These are phyloP conservation scores for Lactarius sp. DNA, from an alignment of 768 basidiomycete genomes.

Conservation along the genomic window DNA sequence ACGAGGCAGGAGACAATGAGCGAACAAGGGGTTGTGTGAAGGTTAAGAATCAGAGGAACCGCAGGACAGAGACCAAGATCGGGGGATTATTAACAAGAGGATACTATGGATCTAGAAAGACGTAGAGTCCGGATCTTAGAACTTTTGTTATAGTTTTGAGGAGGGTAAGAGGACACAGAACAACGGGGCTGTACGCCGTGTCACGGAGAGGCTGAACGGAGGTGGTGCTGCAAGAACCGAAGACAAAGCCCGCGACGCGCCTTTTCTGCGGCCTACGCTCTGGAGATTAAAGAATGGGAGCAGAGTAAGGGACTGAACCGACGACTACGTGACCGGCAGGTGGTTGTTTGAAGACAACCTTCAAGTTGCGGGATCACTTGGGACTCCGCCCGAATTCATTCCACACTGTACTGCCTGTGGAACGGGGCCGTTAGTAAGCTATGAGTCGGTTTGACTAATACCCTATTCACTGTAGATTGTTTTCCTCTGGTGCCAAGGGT, in stretches of 20 bases:
- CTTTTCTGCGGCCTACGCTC: slow-evolving; percentile 15
- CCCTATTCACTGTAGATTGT: neutral
- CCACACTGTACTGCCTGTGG: neutral
- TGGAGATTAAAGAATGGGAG: slow-evolving; percentile 2
- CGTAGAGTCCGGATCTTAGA: slow-evolving; percentile 4
- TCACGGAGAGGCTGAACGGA: neutral
- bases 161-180: slow-evolving; percentile 5
- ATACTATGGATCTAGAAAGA: slow-evolving; percentile 12
- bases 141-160: slow-evolving; percentile 20
- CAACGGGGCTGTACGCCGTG: neutral
- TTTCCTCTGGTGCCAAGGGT: neutral
- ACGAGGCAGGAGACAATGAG: slow-evolving; percentile 7
- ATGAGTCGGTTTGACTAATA: slow-evolving; percentile 4
- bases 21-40: neutral
- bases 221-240: neutral
- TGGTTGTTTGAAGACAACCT: slow-evolving; percentile 26
- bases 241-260: neutral
- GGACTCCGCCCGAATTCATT: slow-evolving; percentile 24
- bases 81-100: slow-evolving; percentile 4
- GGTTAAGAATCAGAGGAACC: neutral
- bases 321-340: slow-evolving; percentile 17
- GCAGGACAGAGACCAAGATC: neutral
- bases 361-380: slow-evolving; percentile 4
- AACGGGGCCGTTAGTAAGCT: neutral
- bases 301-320: slow-evolving; percentile 1